Evolutionary conservation across 2,329 filamentous ascomycete genomes (phyloP), one percentile per base, ranked within the genome.

Genomic region (Colletotrichum gloeosporioides): DNA sequence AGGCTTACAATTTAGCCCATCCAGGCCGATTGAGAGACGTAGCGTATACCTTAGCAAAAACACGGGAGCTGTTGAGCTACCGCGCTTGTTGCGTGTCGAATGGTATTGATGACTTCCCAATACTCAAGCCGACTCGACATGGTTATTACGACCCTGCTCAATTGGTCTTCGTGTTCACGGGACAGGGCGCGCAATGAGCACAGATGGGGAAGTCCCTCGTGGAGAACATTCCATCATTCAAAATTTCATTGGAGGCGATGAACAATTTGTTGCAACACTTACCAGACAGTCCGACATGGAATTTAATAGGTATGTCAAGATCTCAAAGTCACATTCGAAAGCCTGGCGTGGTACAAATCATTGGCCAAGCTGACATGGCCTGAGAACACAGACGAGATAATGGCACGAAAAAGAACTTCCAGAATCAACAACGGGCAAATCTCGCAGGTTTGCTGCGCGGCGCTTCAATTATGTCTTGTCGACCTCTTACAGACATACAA

Each of bases 381-480:
- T 55, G 18, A 18, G 16, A 18, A 44, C 55, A 25, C 13, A 73
- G 71, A 73, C 16, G 34, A 69, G 12, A 61, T 73, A 3, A 22
- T 73, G 16, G 31, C 55, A 55, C 71, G 64, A 22, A 69, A 62
- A 18, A 64, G 16, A n/a, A 18, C 13, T 29, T 68, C 64, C 2
- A 69, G n/a, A n/a, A 73, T 73, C 34, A 53, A 63, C 16, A 44
- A 83, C 2, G 49, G 55, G 22, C 16, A 69, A 18, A 6, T 73
- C 8, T 73, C 71, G n/a, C 71, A 73, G 31, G 36, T 84, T 6
- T 59, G 83, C 6, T 85, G 82, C 67, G 84, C 84, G 3, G 80
- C 80, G 12, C 72, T 84, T 22, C 85, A 88, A 72, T 78, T 89
- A 10, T 85, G 79, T 0, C 78, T 90, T 1, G 82, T 88, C 2